phyloP scores from a whole-genome alignment of 768 basidiomycete species.

The Galerina sulciceps region DNA sequence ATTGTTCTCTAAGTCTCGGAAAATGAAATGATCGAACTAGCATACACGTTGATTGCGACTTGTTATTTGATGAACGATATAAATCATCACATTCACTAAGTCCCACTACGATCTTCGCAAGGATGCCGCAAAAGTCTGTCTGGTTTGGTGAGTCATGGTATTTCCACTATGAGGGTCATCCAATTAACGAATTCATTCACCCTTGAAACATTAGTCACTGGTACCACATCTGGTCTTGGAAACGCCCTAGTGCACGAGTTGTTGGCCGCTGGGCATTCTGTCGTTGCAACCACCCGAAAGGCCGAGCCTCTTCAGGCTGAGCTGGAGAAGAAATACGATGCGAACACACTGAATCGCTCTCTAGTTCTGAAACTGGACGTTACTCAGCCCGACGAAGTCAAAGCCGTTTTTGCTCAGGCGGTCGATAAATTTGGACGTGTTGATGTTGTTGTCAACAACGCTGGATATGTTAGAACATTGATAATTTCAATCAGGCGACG shows the following conservation, averaged over 20 bases:
- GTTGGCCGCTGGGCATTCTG: not conserved
- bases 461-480: not conserved
- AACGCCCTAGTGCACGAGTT: not conserved
- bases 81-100: no score
- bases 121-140: no score
- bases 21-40: no score
- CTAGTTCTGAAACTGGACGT: constrained; percentile 10
- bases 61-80: no score
- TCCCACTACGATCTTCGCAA: no score
- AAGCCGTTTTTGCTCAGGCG: not conserved
- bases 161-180: no score
- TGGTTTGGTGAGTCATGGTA: no score
- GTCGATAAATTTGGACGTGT: constrained; percentile 1
- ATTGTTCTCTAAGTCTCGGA: no score
- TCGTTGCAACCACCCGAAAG: not conserved
- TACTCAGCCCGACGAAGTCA: not conserved
- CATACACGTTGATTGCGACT: no score
- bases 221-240: not conserved
- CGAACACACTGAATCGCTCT: not conserved
- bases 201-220: no score
- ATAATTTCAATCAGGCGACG: not conserved
- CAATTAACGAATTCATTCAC: no score
- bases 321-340: no score
- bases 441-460: constrained; percentile 12
- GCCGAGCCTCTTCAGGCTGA: not conserved